phyloP scores from a whole-genome alignment of 129 eudicot species.

The Mikania micrantha region DNA sequence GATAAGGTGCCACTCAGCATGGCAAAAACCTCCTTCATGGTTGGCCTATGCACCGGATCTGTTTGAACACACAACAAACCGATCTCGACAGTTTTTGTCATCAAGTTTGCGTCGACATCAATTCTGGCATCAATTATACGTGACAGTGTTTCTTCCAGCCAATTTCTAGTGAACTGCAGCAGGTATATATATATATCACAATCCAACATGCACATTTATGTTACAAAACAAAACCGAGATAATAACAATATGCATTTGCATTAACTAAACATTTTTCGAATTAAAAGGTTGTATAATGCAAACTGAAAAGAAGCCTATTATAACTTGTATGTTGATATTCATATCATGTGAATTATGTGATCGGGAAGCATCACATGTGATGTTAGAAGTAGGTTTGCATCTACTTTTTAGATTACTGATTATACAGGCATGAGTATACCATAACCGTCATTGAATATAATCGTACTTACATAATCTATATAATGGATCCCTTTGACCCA shows the following conservation, averaged over 20 bases:
- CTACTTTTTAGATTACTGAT: background rate
- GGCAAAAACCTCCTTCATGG: conserved; percentile 8
- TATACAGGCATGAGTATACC: background rate
- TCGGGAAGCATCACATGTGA: background rate
- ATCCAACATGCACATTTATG: too few species aligned
- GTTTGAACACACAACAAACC: background rate
- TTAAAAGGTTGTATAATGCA: background rate
- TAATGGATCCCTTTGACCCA: too few species aligned
- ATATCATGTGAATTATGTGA: too few species aligned
- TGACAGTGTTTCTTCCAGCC: background rate
- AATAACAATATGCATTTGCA: too few species aligned
- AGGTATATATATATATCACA: background rate
- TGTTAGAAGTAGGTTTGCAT: background rate
- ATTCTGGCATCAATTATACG: conserved; percentile 5
- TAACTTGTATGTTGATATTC: too few species aligned
- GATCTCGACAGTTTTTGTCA: too few species aligned
- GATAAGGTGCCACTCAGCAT: background rate
- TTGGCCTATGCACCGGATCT: background rate
- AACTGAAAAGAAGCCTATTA: background rate
- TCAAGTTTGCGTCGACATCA: background rate
- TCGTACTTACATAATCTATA: background rate
- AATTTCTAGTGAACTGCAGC: background rate
- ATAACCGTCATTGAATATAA: background rate
- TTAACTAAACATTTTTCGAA: background rate
- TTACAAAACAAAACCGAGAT: too few species aligned